Evolutionary conservation across 176 grass and related monocot species (phyloP).

Genomic region (Oryza coarctata): DNA sequence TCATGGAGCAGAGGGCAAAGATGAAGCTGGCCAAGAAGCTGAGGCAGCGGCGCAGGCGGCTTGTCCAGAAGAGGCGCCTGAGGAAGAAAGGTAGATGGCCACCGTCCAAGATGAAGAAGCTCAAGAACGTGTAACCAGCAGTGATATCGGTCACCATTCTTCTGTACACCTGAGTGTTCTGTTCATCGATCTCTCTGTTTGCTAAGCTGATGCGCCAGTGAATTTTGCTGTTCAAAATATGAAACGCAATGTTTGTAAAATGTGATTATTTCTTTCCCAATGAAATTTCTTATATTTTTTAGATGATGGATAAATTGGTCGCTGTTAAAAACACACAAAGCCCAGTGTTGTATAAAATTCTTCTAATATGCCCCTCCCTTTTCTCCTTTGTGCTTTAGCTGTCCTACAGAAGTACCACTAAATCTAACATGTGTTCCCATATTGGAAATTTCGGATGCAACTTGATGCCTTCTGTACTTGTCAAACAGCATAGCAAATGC

Average conservation of each 20-base stretch:
- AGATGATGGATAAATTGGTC: too few species aligned
- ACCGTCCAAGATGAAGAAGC: constrained; percentile 86
- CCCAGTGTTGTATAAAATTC: not conserved
- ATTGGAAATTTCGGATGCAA: not conserved
- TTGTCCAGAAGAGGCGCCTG: constrained; percentile 71
- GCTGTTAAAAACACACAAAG: too few species aligned
- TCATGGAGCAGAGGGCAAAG: constrained; percentile 51
- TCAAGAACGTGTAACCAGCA: constrained; percentile 51
- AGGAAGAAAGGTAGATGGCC: constrained; percentile 94
- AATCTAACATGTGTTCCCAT: not conserved
- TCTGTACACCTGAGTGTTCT: not conserved
- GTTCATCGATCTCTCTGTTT: not conserved
- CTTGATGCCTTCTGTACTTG: not conserved
- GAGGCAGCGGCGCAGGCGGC: constrained; percentile 63
- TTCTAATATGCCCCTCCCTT: not conserved
- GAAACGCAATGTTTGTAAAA: constrained; percentile 27
- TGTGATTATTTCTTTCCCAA: constrained; percentile 5
- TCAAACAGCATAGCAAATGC: constrained; percentile 11
- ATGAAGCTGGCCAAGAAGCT: constrained; percentile 79
- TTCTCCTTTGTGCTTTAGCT: not conserved
- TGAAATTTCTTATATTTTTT: not conserved
- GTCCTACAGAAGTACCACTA: not conserved
- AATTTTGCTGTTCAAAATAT: constrained; percentile 37
- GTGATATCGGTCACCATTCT: not conserved
- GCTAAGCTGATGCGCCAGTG: not conserved